phyloP scores from a whole-genome alignment of 805 yeast genomes.

The Torulaspora maleeae region DNA sequence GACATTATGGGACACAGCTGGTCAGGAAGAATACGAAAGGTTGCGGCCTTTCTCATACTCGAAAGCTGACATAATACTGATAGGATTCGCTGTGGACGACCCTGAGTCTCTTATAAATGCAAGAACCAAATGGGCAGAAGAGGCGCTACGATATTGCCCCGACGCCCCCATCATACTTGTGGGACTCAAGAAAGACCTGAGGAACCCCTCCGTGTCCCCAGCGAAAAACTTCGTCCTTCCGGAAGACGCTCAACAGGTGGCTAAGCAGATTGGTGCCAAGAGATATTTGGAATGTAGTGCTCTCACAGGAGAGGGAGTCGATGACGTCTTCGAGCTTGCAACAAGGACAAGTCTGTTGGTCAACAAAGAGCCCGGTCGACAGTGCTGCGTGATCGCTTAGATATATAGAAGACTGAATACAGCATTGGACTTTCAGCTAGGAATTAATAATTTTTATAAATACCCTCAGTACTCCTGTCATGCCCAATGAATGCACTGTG shows the following conservation, averaged over 20 bases:
- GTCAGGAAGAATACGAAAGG: slow-evolving; percentile 92
- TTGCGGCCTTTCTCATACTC: slow-evolving; percentile 83
- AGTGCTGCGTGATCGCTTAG: slow-evolving; percentile 37
- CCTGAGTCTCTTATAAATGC: slow-evolving; percentile 85
- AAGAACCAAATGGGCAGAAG: slow-evolving; percentile 79
- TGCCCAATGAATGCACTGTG: not conserved
- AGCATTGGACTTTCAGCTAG: not conserved
- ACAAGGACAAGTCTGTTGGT: slow-evolving; percentile 74
- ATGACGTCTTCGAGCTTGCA: slow-evolving; percentile 87
- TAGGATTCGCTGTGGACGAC: slow-evolving; percentile 80
- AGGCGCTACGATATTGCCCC: slow-evolving; percentile 76
- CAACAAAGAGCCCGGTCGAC: slow-evolving; percentile 40
- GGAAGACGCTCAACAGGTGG: slow-evolving; percentile 61
- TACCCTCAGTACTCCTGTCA: not conserved
- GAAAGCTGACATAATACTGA: slow-evolving; percentile 77
- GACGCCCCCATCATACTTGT: slow-evolving; percentile 71
- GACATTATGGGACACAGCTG: slow-evolving; percentile 95
- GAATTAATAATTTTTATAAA: not conserved
- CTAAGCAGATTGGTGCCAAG: slow-evolving; percentile 76
- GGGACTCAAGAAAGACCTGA: slow-evolving; percentile 79
- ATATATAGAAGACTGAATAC: not conserved
- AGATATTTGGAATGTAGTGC: slow-evolving; percentile 85
- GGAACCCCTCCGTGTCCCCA: slow-evolving; percentile 33
- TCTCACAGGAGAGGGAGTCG: slow-evolving; percentile 90
- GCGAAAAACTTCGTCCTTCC: slow-evolving; percentile 46